Evolutionary conservation across 176 grass and related monocot genomes (phyloP), one percentile per base, ranked within the genome.

Genomic region (Cenchrus purpureus): DNA sequence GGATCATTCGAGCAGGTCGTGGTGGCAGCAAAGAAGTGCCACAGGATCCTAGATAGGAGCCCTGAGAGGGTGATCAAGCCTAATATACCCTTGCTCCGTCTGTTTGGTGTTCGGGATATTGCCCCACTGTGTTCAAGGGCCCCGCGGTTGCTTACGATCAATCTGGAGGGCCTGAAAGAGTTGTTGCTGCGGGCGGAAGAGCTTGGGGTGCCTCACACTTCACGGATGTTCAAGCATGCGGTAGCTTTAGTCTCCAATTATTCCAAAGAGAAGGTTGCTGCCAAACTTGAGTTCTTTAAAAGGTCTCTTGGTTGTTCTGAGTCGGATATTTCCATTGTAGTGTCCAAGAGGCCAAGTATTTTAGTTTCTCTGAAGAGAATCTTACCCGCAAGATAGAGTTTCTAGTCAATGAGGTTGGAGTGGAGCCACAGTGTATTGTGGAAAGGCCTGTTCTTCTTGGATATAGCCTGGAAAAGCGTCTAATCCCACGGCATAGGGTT

Each of bases 401-500:
- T 71, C 56, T 88, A 37, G 1, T 88, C 5, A 60, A 65, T 19
- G 79, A 84, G 51, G 79, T 73, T 0, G 79, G 88, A 1, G 68
- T 50, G 65, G 65, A 53, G 15, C 75, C 86, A 15, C 63, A 32
- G 1, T 73, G 52, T 78, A 76, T 95, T 12, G 49, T 87, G 0
- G 3, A 42, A 7, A 80, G 34, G 10, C 83, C 88, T 2, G 0
- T 1, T n/a, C 25, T 92, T 10, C 46, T 95, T 8, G 19, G 15
- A 7, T 86, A 6, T 10, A 92, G 82, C 63, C 34, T 94, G 34
- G 82, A 94, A 59, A 88, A 90, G 61, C 73, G 87, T 37, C 7
- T 88, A 1, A 34, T 68, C 0, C 87, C 87, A 6, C 46, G 88
- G 19, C 7, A 77, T 71, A 37, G 45, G 34, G 82, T 86, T 20